phyloP scores from a whole-genome alignment of 495 filamentous ascomycete genomes.

The Talaromyces stipitatus region DNA sequence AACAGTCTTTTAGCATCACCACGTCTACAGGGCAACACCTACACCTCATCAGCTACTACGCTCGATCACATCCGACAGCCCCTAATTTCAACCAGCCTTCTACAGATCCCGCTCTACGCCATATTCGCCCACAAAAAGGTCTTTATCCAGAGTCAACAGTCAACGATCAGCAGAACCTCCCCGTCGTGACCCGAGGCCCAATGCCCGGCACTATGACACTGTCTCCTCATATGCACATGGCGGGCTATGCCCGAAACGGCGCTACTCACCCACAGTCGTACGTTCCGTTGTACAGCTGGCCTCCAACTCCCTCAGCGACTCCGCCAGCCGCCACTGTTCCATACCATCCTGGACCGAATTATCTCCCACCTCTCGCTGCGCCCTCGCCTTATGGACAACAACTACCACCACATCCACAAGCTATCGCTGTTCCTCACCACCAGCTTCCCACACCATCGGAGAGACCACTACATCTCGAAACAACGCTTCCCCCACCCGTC shows the following conservation, averaged over 20 bases:
- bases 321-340: constrained; percentile 32
- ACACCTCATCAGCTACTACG: constrained; percentile 94
- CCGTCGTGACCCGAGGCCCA: constrained; percentile 55
- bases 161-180: constrained; percentile 66
- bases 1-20: constrained; percentile 98
- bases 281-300: constrained; percentile 50
- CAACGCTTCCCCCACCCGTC: constrained; percentile 16
- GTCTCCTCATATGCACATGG: constrained; percentile 47
- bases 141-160: constrained; percentile 98
- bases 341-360: constrained; percentile 14
- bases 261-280: constrained; percentile 41
- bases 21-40: constrained; percentile 84
- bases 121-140: constrained; percentile 79
- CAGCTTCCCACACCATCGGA: constrained; percentile 25
- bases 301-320: constrained; percentile 51
- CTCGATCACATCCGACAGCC: constrained; percentile 61
- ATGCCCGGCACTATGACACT: constrained; percentile 52
- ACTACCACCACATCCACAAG: constrained; percentile 19
- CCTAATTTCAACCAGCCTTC: constrained; percentile 69
- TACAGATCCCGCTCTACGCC: constrained; percentile 68
- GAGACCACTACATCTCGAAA: constrained; percentile 25
- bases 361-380: constrained; percentile 23
- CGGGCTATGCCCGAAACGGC: constrained; percentile 37
- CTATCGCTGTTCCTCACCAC: constrained; percentile 16
- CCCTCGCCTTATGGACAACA: constrained; percentile 14